Conservation (phyloP, 73 alveolate species). For the Paramecium caudatum region DNA sequence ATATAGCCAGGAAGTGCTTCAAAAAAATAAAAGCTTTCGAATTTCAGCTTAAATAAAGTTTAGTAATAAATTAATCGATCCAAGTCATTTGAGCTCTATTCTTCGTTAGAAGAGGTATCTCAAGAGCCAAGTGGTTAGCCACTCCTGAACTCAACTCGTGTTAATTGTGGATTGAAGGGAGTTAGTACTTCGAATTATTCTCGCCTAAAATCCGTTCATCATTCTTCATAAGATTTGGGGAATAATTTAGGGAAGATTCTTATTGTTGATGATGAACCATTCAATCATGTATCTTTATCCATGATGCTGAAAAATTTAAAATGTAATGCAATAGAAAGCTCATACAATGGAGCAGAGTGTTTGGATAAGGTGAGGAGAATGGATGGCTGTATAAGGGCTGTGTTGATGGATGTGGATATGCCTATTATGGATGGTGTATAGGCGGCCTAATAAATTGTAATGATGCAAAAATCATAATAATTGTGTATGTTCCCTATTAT, state of each 20-base stretch:
- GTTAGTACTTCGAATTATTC: too few species aligned
- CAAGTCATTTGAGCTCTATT: too few species aligned
- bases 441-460: constrained; percentile 2
- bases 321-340: not conserved
- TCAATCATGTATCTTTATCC: constrained; percentile 27
- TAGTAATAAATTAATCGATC: too few species aligned
- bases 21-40: too few species aligned
- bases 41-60: too few species aligned
- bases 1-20: too few species aligned
- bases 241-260: constrained; percentile 30
- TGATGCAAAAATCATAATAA: not conserved
- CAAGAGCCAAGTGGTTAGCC: too few species aligned
- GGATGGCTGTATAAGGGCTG: not conserved
- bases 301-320: not conserved
- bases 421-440: constrained; percentile 62
- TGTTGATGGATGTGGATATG: constrained; percentile 63
- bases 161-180: too few species aligned
- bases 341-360: constrained; percentile 41
- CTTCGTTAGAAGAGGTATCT: too few species aligned
- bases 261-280: constrained; percentile 69
- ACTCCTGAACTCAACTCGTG: too few species aligned
- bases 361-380: not conserved
- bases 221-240: too few species aligned
- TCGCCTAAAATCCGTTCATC: too few species aligned
- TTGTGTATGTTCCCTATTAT: not conserved